Percentiles rank a stretch among this genome's conserved stretches.
Evolutionary conservation across 176 grass and related monocot species (phyloP).

Genomic region (Carex kokanica): DNA sequence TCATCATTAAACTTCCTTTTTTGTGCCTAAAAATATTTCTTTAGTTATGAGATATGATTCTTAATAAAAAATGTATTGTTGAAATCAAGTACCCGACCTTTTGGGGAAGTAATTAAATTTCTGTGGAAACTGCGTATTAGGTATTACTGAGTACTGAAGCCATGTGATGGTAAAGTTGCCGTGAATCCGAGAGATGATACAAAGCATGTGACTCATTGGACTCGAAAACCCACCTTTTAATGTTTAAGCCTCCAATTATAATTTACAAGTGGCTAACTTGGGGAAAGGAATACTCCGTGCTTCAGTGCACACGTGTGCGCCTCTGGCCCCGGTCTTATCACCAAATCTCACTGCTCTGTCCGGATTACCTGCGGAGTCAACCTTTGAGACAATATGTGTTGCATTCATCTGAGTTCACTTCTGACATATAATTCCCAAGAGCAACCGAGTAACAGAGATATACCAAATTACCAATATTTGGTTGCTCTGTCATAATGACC

Average conservation of each 20-base stretch:
- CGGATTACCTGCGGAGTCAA: background rate
- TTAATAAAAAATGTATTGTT: background rate
- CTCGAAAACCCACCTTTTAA: background rate
- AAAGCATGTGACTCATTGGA: background rate
- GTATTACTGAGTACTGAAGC: background rate
- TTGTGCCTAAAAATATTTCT: background rate
- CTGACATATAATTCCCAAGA: background rate
- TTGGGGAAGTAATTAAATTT: background rate
- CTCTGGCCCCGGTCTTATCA: background rate
- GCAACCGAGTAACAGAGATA: too few relatives aligned
- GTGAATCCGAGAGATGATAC: background rate
- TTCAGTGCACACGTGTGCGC: constrained; percentile 2
- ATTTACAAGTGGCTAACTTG: background rate
- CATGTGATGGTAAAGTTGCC: background rate
- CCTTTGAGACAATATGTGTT: background rate
- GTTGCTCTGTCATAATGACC: too few relatives aligned
- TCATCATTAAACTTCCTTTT: background rate
- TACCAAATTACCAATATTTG: too few relatives aligned
- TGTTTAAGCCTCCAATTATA: background rate
- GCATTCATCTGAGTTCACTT: background rate
- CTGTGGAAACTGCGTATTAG: too few relatives aligned
- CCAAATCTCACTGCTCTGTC: background rate
- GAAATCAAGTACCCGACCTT: background rate
- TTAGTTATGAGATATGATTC: background rate
- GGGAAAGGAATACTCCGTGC: background rate